Base-by-base conservation (phyloP, 306 rosid genomes). In the Geum urbanum region DNA sequence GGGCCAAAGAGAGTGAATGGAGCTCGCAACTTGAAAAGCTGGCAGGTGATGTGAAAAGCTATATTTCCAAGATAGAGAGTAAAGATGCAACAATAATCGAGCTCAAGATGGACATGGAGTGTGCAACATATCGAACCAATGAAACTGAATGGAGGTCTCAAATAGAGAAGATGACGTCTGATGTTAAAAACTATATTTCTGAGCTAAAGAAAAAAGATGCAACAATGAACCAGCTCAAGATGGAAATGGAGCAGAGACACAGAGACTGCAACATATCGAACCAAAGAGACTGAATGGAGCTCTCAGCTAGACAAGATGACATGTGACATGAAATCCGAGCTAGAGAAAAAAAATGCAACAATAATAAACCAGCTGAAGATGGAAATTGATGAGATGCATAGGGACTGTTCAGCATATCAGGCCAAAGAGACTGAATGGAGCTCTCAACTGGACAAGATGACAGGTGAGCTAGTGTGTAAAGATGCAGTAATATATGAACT, bases 371-470 rank as follows among this genome's bases (percentile, higher is more conserved):
- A 72, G 35, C 77, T 56, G 8, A 71, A 43, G 62, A 56, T 49
- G 55, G 67, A 65, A 66, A 67, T 77, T 75, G 90, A 90, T 57
- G 81, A 68, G 69, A 72, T 75, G 64, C 89, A 86, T 27, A 81
- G 71, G 71, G 87, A 82, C 66, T 80, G 82, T 58, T 14, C 69
- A 6, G 74, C 76, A 57, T 82, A 69, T 69, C 63, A 63, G 77
- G 90, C 80, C 51, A 87, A 78, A 82, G 94, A 90, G 79, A 84
- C 79, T 62, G 86, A 79, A 61, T 82, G 79, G 85, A 86, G 79
- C 27, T 75, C 63, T 19, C 82, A 64, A 74, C 59, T 82, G 15
- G 82, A 73, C 63, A 74, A 74, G 27, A 53, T 80, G 79, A 77
- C 67, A 27, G 52, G 16, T 32, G 76, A 71, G 44, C 54, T 63